phyloP scores from a whole-genome alignment of 495 filamentous ascomycete species.

The Penicillium ochrochloron region DNA sequence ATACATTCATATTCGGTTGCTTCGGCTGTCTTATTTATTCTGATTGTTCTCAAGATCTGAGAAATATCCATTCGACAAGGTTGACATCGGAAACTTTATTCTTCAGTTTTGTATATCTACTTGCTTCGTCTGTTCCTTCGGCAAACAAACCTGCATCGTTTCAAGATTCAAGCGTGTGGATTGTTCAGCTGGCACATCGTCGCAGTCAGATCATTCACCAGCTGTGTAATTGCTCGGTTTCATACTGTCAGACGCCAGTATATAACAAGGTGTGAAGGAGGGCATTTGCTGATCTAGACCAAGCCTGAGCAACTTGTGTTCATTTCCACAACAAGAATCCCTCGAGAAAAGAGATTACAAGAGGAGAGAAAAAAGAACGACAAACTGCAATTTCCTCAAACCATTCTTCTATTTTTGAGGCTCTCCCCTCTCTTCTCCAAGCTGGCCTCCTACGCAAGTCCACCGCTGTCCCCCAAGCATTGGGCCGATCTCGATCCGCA shows the following conservation, averaged over 20 bases:
- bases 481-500: slow-evolving; percentile 53
- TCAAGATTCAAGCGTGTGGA: not conserved
- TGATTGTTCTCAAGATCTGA: not conserved
- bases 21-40: not conserved
- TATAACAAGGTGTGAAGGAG: not conserved
- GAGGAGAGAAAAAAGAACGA: not conserved
- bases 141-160: not conserved
- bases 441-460: slow-evolving; percentile 63
- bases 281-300: not conserved
- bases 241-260: not conserved
- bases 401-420: not conserved
- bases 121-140: not conserved
- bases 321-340: not conserved
- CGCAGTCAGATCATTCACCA: not conserved
- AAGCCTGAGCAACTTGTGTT: not conserved
- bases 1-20: slow-evolving; percentile 5
- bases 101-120: slow-evolving; percentile 13
- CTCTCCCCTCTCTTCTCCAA: slow-evolving; percentile 37
- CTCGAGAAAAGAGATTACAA: not conserved
- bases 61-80: not conserved
- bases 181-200: not conserved
- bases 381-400: not conserved
- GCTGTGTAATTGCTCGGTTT: not conserved
- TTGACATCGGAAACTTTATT: not conserved
- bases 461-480: slow-evolving; percentile 63